phyloP scores from a whole-genome alignment of 1,284 basidiomycete species.

The Pascua guehoae region DNA sequence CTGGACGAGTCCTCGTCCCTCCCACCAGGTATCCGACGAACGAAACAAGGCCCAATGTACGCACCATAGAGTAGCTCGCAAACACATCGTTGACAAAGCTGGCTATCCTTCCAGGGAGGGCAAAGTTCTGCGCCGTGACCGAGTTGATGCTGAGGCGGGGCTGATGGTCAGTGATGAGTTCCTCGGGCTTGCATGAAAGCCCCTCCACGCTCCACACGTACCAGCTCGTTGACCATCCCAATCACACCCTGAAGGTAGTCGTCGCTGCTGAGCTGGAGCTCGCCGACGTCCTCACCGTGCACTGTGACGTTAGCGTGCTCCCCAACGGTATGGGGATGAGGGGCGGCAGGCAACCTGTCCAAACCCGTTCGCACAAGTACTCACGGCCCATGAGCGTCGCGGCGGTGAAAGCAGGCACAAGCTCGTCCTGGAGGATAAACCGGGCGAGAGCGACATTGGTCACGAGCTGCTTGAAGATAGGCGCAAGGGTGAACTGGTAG shows the following conservation, averaged over 20 bases:
- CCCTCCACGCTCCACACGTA: slow-evolving; percentile 14
- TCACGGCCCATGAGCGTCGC: slow-evolving; percentile 43
- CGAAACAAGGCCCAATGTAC: slow-evolving; percentile 7
- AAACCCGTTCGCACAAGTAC: slow-evolving; percentile 10
- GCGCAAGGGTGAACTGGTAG: slow-evolving; percentile 41
- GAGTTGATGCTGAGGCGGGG: slow-evolving; percentile 49
- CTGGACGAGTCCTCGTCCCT: background rate
- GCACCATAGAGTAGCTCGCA: slow-evolving; percentile 47
- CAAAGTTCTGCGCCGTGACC: slow-evolving; percentile 49
- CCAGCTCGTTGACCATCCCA: slow-evolving; percentile 49
- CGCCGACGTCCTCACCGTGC: slow-evolving; percentile 33
- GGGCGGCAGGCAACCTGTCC: too few species aligned
- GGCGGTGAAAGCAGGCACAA: slow-evolving; percentile 39
- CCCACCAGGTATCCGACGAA: background rate
- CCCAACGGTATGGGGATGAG: background rate
- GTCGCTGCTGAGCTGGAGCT: slow-evolving; percentile 43
- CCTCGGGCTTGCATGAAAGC: background rate
- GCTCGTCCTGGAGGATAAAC: slow-evolving; percentile 46
- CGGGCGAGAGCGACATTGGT: slow-evolving; percentile 41
- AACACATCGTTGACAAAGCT: slow-evolving; percentile 50
- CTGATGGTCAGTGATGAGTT: slow-evolving; percentile 21
- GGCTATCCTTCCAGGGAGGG: slow-evolving; percentile 46
- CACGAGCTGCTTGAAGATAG: slow-evolving; percentile 38
- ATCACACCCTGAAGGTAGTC: slow-evolving; percentile 51
- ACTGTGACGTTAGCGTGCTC: slow-evolving; percentile 20